Evolutionary conservation across 768 basidiomycete species (phyloP).

Genomic region (Lactifluus volemus): DNA sequence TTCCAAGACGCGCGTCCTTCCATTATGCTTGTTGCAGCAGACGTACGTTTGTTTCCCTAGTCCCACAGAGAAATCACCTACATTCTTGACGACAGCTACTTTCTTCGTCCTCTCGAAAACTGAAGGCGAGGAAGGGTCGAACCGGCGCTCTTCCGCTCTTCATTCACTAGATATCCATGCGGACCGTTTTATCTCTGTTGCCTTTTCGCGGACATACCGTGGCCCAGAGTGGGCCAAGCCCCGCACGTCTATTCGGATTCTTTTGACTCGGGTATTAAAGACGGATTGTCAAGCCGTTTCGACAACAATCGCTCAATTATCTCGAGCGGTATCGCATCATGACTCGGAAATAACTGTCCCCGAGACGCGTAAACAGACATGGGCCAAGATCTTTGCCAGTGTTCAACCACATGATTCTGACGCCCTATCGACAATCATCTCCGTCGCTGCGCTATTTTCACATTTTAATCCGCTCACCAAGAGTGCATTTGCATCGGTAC

Average conservation of each 20-base stretch:
- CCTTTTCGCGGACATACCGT: constrained; percentile 34
- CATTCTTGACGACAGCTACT: constrained; percentile 25
- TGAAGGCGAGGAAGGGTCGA: constrained; percentile 23
- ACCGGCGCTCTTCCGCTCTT: constrained; percentile 27
- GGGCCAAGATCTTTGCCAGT: constrained; percentile 56
- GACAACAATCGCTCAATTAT: constrained; percentile 28
- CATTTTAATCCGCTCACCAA: constrained; percentile 58
- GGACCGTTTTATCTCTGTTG: constrained; percentile 37
- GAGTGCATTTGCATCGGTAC: constrained; percentile 37
- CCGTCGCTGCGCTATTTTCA: constrained; percentile 47
- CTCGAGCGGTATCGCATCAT: constrained; percentile 31
- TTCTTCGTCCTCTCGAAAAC: constrained; percentile 28
- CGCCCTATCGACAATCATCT: constrained; percentile 50
- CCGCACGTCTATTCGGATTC: constrained; percentile 33
- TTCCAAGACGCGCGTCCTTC: constrained; percentile 50
- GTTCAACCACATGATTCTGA: constrained; percentile 50
- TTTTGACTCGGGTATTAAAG: constrained; percentile 31
- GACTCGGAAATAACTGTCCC: constrained; percentile 27
- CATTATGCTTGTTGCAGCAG: constrained; percentile 50
- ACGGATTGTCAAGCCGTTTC: constrained; percentile 30
- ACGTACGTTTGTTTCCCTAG: constrained; percentile 38
- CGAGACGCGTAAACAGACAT: constrained; percentile 49
- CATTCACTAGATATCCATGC: constrained; percentile 45
- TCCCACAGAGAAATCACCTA: neutral
- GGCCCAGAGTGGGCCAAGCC: constrained; percentile 35